Evolutionary conservation across 2,329 filamentous ascomycete genomes (phyloP).

Genomic region (Trichoderma arundinaceum): DNA sequence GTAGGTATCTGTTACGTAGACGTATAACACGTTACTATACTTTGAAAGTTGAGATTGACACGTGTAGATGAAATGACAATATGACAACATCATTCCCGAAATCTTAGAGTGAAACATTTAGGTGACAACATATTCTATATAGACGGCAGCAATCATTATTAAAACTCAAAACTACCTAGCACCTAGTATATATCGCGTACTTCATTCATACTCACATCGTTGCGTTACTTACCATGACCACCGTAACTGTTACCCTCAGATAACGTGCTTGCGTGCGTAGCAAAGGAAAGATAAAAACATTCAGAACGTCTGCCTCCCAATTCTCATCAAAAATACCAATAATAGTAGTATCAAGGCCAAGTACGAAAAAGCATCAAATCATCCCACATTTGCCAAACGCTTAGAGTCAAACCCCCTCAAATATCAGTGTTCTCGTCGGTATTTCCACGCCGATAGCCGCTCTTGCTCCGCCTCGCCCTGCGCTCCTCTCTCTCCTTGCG

Average conservation of each 20-base stretch:
- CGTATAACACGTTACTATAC: too few species aligned
- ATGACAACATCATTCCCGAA: too few species aligned
- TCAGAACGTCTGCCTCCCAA: constrained; percentile 3
- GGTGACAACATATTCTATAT: too few species aligned
- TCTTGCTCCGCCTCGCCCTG: constrained; percentile 41
- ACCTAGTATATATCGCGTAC: not conserved
- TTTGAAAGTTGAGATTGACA: too few species aligned
- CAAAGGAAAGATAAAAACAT: not conserved
- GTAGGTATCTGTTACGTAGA: too few species aligned
- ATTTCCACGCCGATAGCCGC: constrained; percentile 43
- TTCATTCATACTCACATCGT: constrained; percentile 3
- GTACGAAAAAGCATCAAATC: not conserved
- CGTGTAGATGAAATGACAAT: too few species aligned
- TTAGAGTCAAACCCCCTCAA: not conserved
- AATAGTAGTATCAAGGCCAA: not conserved
- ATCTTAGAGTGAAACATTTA: too few species aligned
- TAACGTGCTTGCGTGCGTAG: not conserved
- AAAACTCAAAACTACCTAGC: too few species aligned
- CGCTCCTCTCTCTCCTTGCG: constrained; percentile 44
- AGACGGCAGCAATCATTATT: too few species aligned
- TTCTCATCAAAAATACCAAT: constrained; percentile 5
- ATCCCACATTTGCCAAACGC: constrained; percentile 1
- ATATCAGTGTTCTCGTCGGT: constrained; percentile 41
- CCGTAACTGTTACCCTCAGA: not conserved
- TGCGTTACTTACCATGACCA: not conserved